Conservation (phyloP, 768 basidiomycete species). For the Podaxis sp. region DNA sequence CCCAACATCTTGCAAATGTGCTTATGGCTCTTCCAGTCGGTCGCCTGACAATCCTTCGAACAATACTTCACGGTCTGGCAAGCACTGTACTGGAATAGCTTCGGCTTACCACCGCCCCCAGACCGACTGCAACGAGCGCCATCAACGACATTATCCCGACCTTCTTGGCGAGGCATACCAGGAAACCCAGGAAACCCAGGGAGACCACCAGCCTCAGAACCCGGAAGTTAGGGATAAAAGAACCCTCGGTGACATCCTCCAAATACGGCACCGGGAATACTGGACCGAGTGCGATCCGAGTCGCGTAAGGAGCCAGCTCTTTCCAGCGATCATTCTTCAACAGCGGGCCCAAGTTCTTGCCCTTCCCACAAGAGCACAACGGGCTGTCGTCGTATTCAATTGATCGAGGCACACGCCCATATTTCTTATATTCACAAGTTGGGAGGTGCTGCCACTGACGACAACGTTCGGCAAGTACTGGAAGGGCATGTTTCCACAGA, state of each 20-base stretch:
- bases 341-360: conserved; percentile 44
- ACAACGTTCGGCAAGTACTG: conserved; percentile 51
- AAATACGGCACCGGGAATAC: conserved; percentile 53
- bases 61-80: conserved; percentile 45
- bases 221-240: background rate
- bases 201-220: background rate
- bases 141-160: no score
- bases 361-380: conserved; percentile 54
- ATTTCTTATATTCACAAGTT: conserved; percentile 46
- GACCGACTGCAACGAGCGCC: conserved; percentile 18
- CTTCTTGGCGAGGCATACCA: no score
- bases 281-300: conserved; percentile 51
- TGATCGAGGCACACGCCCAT: conserved; percentile 36
- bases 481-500: conserved; percentile 54
- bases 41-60: conserved; percentile 42
- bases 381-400: conserved; percentile 37
- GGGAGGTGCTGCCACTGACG: conserved; percentile 48
- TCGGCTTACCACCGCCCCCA: conserved; percentile 20
- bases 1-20: conserved; percentile 22
- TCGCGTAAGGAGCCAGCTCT: conserved; percentile 40
- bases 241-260: conserved; percentile 25
- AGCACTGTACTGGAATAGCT: conserved; percentile 31
- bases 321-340: conserved; percentile 33
- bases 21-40: conserved; percentile 50
- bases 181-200: background rate